phyloP scores from a whole-genome alignment of 441 rosid species.

The Eruca vesicaria region DNA sequence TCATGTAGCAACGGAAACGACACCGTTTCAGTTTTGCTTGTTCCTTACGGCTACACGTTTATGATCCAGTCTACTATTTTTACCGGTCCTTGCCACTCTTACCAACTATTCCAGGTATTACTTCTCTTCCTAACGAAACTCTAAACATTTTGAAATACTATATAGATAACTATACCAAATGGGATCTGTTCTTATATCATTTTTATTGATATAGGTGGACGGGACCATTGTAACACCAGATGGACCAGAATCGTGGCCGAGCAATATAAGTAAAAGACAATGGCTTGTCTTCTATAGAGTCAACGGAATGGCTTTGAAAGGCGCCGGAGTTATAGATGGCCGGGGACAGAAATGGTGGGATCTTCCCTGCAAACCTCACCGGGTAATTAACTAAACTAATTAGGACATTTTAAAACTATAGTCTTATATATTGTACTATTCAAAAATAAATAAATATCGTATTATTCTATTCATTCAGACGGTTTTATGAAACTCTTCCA shows the following conservation, averaged over 20 bases:
- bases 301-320: slow-evolving; percentile 57
- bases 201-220: slow-evolving; percentile 44
- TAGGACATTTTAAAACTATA: background rate
- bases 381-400: slow-evolving; percentile 39
- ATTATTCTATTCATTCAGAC: background rate
- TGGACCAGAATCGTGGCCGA: slow-evolving; percentile 82
- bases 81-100: slow-evolving; percentile 80
- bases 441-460: too few species aligned
- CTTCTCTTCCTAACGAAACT: background rate
- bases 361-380: slow-evolving; percentile 98
- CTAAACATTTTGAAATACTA: background rate
- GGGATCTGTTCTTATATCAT: background rate
- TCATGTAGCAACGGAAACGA: slow-evolving; percentile 56
- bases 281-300: slow-evolving; percentile 91
- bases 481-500: background rate
- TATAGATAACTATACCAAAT: background rate
- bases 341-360: slow-evolving; percentile 98
- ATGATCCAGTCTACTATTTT: slow-evolving; percentile 81
- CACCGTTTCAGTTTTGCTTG: slow-evolving; percentile 43
- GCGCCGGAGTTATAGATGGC: slow-evolving; percentile 71
- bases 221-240: slow-evolving; percentile 78
- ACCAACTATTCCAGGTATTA: slow-evolving; percentile 61
- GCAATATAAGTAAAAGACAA: slow-evolving; percentile 63
- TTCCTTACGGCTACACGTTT: slow-evolving; percentile 64
- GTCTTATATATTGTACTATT: background rate